These are phyloP conservation scores for Striga asiatica DNA, from an alignment of 257 asterid species.

Conservation along the genomic window DNA sequence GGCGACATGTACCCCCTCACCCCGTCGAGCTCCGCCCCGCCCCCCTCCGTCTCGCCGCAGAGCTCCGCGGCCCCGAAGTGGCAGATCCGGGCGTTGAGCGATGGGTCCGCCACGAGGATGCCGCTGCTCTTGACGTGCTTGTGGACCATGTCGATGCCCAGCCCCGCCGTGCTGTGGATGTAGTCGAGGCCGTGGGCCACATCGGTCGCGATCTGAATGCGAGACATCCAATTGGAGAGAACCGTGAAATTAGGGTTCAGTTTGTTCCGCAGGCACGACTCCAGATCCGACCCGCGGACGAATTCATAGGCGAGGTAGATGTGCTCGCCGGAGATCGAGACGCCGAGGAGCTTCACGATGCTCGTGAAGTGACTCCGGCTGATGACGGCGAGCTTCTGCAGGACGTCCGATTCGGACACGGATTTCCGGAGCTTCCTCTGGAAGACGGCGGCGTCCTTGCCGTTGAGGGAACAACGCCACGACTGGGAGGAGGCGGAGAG, in stretches of 20 bases:
- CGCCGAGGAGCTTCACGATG: conserved; percentile 67
- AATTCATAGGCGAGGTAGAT: conserved; percentile 71
- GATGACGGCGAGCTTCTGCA: conserved; percentile 39
- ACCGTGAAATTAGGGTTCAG: conserved; percentile 58
- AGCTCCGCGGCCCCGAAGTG: conserved; percentile 97
- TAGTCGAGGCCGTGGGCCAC: conserved; percentile 83
- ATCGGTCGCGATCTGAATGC: conserved; percentile 82
- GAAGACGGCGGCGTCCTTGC: conserved; percentile 60
- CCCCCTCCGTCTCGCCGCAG: conserved; percentile 56
- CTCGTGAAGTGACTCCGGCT: conserved; percentile 66
- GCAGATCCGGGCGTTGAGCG: conserved; percentile 70
- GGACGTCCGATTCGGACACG: conserved; percentile 31
- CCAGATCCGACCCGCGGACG: conserved; percentile 49
- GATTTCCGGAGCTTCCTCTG: conserved; percentile 54
- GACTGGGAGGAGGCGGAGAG: conserved; percentile 71
- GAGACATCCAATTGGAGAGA: conserved; percentile 78
- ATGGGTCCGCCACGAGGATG: conserved; percentile 66
- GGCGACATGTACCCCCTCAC: conserved; percentile 92
- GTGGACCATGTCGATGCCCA: conserved; percentile 59
- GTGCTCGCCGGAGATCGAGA: conserved; percentile 62
- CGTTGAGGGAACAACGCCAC: conserved; percentile 66
- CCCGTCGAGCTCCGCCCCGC: conserved; percentile 39
- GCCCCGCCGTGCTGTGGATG: conserved; percentile 71
- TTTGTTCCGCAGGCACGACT: conserved; percentile 59
- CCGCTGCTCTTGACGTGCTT: conserved; percentile 90